phyloP scores from a whole-genome alignment of 208 protist genomes.

The Trichomonas vaginalis region DNA sequence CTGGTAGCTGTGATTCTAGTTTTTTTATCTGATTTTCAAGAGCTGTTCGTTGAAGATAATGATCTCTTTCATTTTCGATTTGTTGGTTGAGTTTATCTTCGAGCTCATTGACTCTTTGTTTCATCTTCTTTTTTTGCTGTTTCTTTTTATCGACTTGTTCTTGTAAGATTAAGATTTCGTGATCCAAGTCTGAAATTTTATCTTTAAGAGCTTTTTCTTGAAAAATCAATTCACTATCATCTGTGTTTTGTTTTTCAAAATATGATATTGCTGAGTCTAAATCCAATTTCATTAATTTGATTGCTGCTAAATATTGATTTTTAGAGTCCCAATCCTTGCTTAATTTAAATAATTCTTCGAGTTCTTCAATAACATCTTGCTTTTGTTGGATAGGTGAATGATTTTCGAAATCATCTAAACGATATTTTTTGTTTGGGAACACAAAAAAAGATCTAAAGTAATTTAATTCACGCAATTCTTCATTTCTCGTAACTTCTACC shows the following conservation, averaged over 20 bases:
- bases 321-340: background rate
- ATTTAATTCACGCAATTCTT: background rate
- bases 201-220: background rate
- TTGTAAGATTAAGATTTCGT: background rate
- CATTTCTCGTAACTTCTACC: background rate
- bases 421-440: background rate
- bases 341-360: background rate
- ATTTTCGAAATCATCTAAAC: background rate
- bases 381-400: background rate
- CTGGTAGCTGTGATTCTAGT: background rate
- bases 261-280: background rate
- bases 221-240: background rate
- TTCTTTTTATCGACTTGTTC: background rate
- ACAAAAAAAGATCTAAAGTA: background rate
- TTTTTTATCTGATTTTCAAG: background rate
- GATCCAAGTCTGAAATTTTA: background rate
- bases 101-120: background rate
- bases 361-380: background rate
- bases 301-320: background rate
- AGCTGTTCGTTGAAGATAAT: background rate
- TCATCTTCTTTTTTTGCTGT: background rate
- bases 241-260: background rate
- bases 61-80: background rate
- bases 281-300: background rate
- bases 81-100: background rate